Evolutionary conservation across 2,329 filamentous ascomycete genomes (phyloP), one percentile per base, ranked within the genome.

Genomic region (Rhinocladiella mackenziei): DNA sequence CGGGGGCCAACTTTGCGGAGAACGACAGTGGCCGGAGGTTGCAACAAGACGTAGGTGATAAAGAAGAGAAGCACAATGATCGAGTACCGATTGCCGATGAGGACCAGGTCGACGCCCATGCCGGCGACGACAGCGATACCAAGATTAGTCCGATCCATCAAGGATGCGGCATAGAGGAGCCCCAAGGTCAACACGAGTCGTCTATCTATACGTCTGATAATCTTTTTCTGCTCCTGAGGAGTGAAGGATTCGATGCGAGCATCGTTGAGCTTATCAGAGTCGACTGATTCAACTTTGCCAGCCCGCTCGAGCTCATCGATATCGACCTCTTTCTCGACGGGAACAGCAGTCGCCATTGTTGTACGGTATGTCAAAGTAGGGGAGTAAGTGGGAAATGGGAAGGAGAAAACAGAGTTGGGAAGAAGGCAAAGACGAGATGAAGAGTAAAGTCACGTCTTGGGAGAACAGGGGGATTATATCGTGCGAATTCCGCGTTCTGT

Each of bases 141-240:
- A 60, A 89, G 67, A 63, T 91, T 91, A 2, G 84, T 87, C 19
- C 86, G 74, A 60, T 92, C 86, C 80, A 91, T 86, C 49, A 91
- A 68, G 51, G 78, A 84, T 56, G 86, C 73, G 60, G 83, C 86
- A 64, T 89, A 89, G 66, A 88, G 75, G 53, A 74, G 61, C 13
- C 81, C 81, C 3, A 81, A 76, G 1, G 75, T 80, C 3, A 75
- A 60, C 25, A 84, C 77, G 2, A 85, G 68, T 2, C 81, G 77
- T 22, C 71, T 68, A 63, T 94, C 86, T 55, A 92, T 71, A 9
- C 79, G 77, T 45, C 75, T 73, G 33, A 88, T 79, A 57, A 92
- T 86, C 31, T 67, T 74, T 59, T 70, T 77, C 65, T 84, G 77
- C 65, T 91, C 81, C 13, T 71, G 64, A 0, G 72, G 71, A 19